A percentile compares a stretch with the other conserved stretches of the same genome.
phyloP scores from a whole-genome alignment of 306 rosid genomes.

The Cicer chorassanicum region DNA sequence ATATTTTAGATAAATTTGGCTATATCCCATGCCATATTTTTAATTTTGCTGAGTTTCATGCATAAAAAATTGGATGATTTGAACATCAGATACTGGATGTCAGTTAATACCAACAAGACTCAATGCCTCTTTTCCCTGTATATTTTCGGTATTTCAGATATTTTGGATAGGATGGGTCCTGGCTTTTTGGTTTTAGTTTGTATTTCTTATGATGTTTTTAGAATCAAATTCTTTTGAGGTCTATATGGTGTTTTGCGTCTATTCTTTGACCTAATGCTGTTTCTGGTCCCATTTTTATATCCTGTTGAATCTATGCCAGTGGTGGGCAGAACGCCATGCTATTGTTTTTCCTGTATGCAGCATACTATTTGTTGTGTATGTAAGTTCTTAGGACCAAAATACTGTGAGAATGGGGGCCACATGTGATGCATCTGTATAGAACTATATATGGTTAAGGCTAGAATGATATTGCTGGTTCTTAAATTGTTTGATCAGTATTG shows the following conservation, averaged over 20 bases:
- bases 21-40: not conserved
- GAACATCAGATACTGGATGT: not conserved
- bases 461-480: no score
- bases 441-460: no score
- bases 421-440: no score
- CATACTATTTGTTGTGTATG: not conserved
- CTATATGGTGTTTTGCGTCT: not conserved
- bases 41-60: not conserved
- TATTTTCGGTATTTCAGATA: not conserved
- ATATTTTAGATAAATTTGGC: not conserved
- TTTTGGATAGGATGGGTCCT: not conserved
- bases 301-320: not conserved
- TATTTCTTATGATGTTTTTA: not conserved
- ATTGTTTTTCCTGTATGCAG: not conserved
- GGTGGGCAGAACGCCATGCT: not conserved
- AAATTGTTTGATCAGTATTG: no score
- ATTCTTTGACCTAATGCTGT: not conserved
- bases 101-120: not conserved
- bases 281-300: not conserved
- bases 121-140: not conserved
- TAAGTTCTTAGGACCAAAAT: not conserved
- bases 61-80: not conserved
- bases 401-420: not conserved
- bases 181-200: constrained; percentile 7
- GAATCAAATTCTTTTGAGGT: not conserved